Evolutionary conservation across 768 basidiomycete species (phyloP).

Genomic region (Mycena rebaudengoi): DNA sequence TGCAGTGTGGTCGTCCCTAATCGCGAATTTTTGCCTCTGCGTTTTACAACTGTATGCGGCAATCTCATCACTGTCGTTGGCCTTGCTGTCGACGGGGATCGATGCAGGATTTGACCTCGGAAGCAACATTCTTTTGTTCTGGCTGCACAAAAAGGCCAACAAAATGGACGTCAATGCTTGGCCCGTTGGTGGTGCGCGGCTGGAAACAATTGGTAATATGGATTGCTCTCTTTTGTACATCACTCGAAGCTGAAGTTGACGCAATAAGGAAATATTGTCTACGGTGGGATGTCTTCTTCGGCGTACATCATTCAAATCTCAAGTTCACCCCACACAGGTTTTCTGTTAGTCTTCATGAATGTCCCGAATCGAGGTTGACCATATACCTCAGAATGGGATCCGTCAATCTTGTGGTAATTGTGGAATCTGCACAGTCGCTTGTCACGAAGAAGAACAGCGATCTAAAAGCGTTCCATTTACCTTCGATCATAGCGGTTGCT

Average conservation of each 20-base stretch:
- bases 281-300: slow-evolving; percentile 56
- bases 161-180: slow-evolving; percentile 84
- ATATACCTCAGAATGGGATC: slow-evolving; percentile 75
- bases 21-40: slow-evolving; percentile 77
- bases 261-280: slow-evolving; percentile 88
- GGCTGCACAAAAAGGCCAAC: slow-evolving; percentile 77
- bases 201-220: slow-evolving; percentile 94
- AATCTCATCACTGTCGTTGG: slow-evolving; percentile 81
- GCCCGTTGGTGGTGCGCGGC: slow-evolving; percentile 91
- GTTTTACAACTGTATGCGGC: slow-evolving; percentile 93
- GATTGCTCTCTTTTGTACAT: too few species aligned
- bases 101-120: slow-evolving; percentile 89
- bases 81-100: slow-evolving; percentile 88
- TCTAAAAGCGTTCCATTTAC: slow-evolving; percentile 74
- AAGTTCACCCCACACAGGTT: slow-evolving; percentile 49
- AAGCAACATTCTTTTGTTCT: slow-evolving; percentile 83
- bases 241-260: too few species aligned
- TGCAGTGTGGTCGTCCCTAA: slow-evolving; percentile 86
- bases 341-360: slow-evolving; percentile 40
- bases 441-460: slow-evolving; percentile 62
- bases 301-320: neutral
- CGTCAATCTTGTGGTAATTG: slow-evolving; percentile 91
- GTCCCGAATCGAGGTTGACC: neutral
- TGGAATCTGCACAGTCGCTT: slow-evolving; percentile 84
- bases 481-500: slow-evolving; percentile 84